Conservation (phyloP, 257 asterid genomes). For the Penstemon barbatus region DNA sequence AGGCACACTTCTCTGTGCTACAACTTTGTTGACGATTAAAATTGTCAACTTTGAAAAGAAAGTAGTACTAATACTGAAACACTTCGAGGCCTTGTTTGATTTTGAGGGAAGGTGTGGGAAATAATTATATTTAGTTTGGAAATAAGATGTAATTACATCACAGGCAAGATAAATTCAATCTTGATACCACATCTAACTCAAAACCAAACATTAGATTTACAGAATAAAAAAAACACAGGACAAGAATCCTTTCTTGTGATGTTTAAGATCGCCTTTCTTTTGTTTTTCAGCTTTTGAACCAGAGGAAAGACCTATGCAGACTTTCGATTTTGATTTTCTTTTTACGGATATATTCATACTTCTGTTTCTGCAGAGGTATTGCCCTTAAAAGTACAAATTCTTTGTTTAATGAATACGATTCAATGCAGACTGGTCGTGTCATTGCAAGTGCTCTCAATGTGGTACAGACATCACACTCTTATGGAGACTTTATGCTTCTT, state of each 20-base stretch:
- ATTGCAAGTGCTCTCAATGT: constrained; percentile 87
- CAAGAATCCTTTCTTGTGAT: not conserved
- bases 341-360: not conserved
- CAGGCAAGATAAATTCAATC: not conserved
- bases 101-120: constrained; percentile 9
- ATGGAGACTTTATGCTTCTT: constrained; percentile 80
- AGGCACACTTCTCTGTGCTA: not conserved
- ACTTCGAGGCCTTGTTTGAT: not conserved
- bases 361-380: not conserved
- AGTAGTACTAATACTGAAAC: not conserved
- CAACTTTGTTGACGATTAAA: not conserved
- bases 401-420: constrained; percentile 24
- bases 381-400: not conserved
- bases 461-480: constrained; percentile 75
- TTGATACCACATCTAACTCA: not conserved
- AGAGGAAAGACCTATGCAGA: not conserved
- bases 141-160: not conserved
- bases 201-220: not conserved
- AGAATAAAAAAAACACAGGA: not conserved
- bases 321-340: not conserved
- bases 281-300: constrained; percentile 9
- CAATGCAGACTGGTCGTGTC: constrained; percentile 70
- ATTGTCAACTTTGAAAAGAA: not conserved
- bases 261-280: not conserved
- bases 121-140: not conserved